Conservation (phyloP, 2,329 filamentous ascomycete genomes). For the Emericellopsis atlantica region DNA sequence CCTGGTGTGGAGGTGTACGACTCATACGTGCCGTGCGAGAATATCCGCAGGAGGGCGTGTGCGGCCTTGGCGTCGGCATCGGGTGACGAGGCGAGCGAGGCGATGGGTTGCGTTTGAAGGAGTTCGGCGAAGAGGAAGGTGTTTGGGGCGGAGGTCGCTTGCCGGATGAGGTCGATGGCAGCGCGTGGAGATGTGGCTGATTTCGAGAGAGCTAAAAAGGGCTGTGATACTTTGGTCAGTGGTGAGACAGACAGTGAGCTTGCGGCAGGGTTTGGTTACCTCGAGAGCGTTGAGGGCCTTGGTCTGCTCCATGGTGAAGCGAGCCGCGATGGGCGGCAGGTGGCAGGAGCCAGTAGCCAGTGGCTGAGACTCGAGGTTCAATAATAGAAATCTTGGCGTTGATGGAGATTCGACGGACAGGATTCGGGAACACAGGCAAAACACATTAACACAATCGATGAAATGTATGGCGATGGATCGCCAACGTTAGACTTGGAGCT, state of each 20-base stretch:
- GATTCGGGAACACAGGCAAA: too few relatives aligned
- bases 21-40: conserved; percentile 82
- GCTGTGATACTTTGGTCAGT: conserved; percentile 30
- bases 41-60: conserved; percentile 69
- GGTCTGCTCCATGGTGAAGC: conserved; percentile 55
- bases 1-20: conserved; percentile 43
- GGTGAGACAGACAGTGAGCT: neutral
- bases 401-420: too few relatives aligned
- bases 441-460: too few relatives aligned
- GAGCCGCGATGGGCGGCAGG: neutral
- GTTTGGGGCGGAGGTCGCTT: conserved; percentile 79
- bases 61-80: conserved; percentile 54
- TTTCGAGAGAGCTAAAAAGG: conserved; percentile 83
- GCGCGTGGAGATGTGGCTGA: conserved; percentile 74
- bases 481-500: too few relatives aligned
- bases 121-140: conserved; percentile 93
- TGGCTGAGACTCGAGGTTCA: too few relatives aligned
- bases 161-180: conserved; percentile 72
- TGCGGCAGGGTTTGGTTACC: conserved; percentile 20
- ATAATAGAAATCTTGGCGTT: too few relatives aligned
- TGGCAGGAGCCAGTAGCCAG: too few relatives aligned
- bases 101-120: conserved; percentile 68
- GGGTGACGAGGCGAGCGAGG: conserved; percentile 48
- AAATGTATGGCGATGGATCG: too few relatives aligned
- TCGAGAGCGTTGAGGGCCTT: conserved; percentile 53